These are phyloP conservation scores for Eucalyptus caleyi DNA, from an alignment of 345 rosid genomes.

Conservation along the genomic window DNA sequence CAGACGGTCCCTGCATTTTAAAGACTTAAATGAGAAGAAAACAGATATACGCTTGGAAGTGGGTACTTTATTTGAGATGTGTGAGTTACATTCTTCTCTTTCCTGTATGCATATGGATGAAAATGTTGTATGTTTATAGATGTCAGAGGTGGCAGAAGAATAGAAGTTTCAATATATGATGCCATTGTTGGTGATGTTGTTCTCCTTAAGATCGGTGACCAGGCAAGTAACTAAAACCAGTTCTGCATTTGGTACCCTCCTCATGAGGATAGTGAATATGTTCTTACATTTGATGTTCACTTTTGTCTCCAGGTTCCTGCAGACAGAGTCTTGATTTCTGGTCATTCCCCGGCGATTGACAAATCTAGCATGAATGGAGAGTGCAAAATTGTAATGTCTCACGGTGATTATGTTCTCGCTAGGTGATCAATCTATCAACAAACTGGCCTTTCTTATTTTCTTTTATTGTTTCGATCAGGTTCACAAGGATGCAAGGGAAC, in stretches of 20 bases:
- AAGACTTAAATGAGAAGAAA: slow-evolving; percentile 84
- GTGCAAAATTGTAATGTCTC: slow-evolving; percentile 61
- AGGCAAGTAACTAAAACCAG: slow-evolving; percentile 27
- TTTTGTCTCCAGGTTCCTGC: slow-evolving; percentile 62
- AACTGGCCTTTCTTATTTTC: background rate
- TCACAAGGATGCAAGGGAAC: slow-evolving; percentile 62
- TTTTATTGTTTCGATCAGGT: slow-evolving; percentile 27
- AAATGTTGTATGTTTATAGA: slow-evolving; percentile 18
- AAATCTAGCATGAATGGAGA: slow-evolving; percentile 99
- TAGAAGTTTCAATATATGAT: slow-evolving; percentile 83
- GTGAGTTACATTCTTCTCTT: background rate
- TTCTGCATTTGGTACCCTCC: background rate
- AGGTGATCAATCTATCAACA: background rate
- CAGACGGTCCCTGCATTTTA: slow-evolving; percentile 95
- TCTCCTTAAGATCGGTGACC: slow-evolving; percentile 95
- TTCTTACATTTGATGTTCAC: background rate
- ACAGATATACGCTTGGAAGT: slow-evolving; percentile 89
- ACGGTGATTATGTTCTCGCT: background rate
- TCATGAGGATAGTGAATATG: background rate
- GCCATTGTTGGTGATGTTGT: slow-evolving; percentile 89
- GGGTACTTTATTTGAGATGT: background rate
- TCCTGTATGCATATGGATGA: background rate
- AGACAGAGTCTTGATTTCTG: slow-evolving; percentile 73
- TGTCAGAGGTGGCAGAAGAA: slow-evolving; percentile 69
- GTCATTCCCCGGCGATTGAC: slow-evolving; percentile 81